Conservation (phyloP, 768 basidiomycete species). For the Boletus subparvulus region DNA sequence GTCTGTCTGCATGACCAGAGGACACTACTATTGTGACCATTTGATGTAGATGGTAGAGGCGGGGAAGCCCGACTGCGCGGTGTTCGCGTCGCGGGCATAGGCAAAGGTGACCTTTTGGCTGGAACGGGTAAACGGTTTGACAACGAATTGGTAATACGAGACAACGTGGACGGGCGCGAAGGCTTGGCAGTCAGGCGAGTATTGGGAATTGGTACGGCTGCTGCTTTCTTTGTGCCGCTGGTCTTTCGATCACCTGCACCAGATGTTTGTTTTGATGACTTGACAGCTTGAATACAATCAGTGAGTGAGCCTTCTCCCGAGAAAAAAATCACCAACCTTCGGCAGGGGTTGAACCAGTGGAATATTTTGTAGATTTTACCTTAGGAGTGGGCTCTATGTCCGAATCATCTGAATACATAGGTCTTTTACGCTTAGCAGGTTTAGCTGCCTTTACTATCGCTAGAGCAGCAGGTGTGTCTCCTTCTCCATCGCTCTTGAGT, state of each 20-base stretch:
- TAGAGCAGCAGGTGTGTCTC: constrained; percentile 29
- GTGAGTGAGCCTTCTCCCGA: neutral
- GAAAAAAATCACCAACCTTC: constrained; percentile 17
- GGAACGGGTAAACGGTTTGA: constrained; percentile 3
- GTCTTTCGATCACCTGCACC: neutral
- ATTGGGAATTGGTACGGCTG: neutral
- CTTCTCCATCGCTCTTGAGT: constrained; percentile 33
- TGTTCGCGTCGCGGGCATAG: neutral
- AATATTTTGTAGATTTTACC: constrained; percentile 10
- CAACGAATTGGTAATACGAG: constrained; percentile 22
- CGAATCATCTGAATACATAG: constrained; percentile 23
- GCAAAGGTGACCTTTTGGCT: neutral
- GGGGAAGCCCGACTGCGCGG: neutral
- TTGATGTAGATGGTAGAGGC: neutral
- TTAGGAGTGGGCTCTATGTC: constrained; percentile 20
- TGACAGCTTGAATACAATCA: constrained; percentile 13
- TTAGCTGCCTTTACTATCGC: constrained; percentile 12
- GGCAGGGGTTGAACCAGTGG: neutral
- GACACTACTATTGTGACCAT: neutral
- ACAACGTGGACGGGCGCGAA: neutral
- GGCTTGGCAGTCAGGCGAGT: neutral
- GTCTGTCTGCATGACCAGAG: constrained; percentile 13
- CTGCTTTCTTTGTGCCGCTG: constrained; percentile 4
- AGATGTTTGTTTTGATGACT: constrained; percentile 2
- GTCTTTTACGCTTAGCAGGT: constrained; percentile 29